Evolutionary conservation across 495 filamentous ascomycete genomes (phyloP).

Genomic region (Aspergillus coremiiformis): DNA sequence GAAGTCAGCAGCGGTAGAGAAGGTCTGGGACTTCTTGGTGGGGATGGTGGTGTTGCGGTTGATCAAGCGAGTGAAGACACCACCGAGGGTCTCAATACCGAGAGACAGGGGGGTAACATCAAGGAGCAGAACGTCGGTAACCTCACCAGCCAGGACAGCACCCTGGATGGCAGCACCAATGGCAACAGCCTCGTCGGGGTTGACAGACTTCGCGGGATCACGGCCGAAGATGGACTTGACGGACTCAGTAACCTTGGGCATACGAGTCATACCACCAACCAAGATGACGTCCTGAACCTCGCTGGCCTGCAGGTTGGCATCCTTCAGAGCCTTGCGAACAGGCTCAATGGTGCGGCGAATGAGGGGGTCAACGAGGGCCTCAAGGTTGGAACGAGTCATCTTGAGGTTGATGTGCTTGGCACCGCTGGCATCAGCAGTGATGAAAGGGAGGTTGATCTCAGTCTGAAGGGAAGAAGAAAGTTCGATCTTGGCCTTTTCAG

Average conservation of each 20-base stretch:
- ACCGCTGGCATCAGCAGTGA: conserved; percentile 88
- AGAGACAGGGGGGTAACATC: conserved; percentile 97
- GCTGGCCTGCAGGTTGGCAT: conserved; percentile 86
- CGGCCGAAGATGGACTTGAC: conserved; percentile 97
- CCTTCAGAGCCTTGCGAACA: conserved; percentile 95
- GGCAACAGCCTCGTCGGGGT: conserved; percentile 97
- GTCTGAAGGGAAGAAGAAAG: conserved; percentile 94
- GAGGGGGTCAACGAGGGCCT: conserved; percentile 85
- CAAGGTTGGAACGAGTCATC: conserved; percentile 87
- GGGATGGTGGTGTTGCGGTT: conserved; percentile 99
- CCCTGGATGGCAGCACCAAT: conserved; percentile 98
- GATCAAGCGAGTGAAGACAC: conserved; percentile 98
- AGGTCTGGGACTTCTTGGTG: conserved; percentile 98
- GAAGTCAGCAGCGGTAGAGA: conserved; percentile 98
- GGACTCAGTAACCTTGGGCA: conserved; percentile 97
- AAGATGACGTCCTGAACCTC: conserved; percentile 99
- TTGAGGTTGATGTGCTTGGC: conserved; percentile 97
- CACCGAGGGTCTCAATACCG: conserved; percentile 98
- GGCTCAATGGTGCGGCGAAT: conserved; percentile 83
- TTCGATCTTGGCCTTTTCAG: conserved; percentile 99
- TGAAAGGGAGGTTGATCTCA: conserved; percentile 98
- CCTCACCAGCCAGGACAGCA: conserved; percentile 92
- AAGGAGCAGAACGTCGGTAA: conserved; percentile 91
- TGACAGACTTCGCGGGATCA: conserved; percentile 97
- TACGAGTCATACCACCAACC: conserved; percentile 99